phyloP scores from a whole-genome alignment of 2,329 filamentous ascomycete genomes.

The Colletotrichum zoysiae region DNA sequence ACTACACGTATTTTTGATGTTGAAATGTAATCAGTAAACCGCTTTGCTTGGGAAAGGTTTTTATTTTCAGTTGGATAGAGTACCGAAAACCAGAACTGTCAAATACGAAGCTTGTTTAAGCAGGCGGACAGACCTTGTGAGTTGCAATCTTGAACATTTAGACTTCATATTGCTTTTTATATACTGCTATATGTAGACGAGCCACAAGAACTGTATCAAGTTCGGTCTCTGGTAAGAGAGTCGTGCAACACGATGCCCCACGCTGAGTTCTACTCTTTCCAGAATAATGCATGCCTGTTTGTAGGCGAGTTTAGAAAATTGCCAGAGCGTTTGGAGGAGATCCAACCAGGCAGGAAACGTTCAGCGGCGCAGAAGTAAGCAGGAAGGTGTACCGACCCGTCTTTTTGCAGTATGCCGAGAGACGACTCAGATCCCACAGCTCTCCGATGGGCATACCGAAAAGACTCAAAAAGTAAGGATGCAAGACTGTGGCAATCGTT shows the following conservation, averaged over 20 bases:
- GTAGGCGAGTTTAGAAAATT: conserved; percentile 51
- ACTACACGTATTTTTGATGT: not conserved
- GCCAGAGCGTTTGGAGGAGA: conserved; percentile 64
- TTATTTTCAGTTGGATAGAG: not conserved
- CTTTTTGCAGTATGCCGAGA: conserved; percentile 65
- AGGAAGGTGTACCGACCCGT: conserved; percentile 70
- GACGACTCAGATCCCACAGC: conserved; percentile 66
- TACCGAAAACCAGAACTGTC: not conserved
- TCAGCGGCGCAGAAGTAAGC: conserved; percentile 70
- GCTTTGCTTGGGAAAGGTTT: not conserved
- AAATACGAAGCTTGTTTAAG: not conserved
- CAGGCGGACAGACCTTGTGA: not conserved
- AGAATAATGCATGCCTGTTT: too few relatives aligned
- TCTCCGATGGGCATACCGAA: conserved; percentile 69
- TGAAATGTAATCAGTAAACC: not conserved
- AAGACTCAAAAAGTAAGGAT: conserved; percentile 61
- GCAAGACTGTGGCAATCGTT: conserved; percentile 52
- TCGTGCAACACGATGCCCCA: too few relatives aligned
- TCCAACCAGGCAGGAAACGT: conserved; percentile 65
- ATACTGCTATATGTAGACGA: too few relatives aligned
- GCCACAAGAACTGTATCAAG: too few relatives aligned
- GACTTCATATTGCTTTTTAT: too few relatives aligned
- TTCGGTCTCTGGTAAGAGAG: too few relatives aligned
- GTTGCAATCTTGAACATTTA: too few relatives aligned
- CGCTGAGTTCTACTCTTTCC: too few relatives aligned